Percentiles rank a stretch among this genome's conserved stretches.
These are phyloP conservation scores for Amylocarpus encephaloides DNA, from an alignment of 2,329 filamentous ascomycete species.

Conservation along the genomic window DNA sequence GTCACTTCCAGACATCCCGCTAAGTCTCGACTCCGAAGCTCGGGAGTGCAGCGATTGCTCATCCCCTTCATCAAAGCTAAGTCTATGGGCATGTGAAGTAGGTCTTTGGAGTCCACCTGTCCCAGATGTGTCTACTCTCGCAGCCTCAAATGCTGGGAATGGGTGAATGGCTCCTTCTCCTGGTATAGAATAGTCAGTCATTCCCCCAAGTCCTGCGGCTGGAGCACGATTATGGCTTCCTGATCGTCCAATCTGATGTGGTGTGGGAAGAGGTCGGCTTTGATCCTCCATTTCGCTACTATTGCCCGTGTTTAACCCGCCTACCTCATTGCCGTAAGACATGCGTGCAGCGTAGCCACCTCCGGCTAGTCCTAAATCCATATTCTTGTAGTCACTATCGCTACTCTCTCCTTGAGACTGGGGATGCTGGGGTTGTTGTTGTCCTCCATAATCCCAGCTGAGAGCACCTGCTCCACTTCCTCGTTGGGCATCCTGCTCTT, in stretches of 20 bases:
- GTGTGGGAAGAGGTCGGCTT: conserved; percentile 43
- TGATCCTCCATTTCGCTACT: conserved; percentile 38
- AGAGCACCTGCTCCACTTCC: conserved; percentile 45
- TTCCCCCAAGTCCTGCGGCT: conserved; percentile 27
- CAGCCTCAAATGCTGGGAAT: conserved; percentile 43
- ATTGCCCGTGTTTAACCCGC: conserved; percentile 27
- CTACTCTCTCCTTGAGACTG: conserved; percentile 44
- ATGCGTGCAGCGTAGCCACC: conserved; percentile 61
- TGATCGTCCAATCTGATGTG: conserved; percentile 33
- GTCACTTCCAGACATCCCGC: conserved; percentile 46
- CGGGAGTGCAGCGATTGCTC: conserved; percentile 58
- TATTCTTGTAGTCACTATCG: conserved; percentile 64
- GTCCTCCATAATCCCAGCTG: conserved; percentile 43
- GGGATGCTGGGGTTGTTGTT: conserved; percentile 37
- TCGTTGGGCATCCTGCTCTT: conserved; percentile 65
- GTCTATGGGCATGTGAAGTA: conserved; percentile 60
- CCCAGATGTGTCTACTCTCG: conserved; percentile 71
- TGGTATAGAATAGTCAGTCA: conserved; percentile 35
- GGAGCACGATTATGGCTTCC: conserved; percentile 26
- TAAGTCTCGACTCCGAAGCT: conserved; percentile 42
- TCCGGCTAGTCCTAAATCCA: conserved; percentile 70
- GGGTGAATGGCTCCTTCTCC: conserved; percentile 50
- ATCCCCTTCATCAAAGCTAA: conserved; percentile 91
- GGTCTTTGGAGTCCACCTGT: conserved; percentile 86
- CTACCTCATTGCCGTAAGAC: conserved; percentile 48